Conservation (phyloP, 2,329 filamentous ascomycete species). For the Venturiaceae sp. region DNA sequence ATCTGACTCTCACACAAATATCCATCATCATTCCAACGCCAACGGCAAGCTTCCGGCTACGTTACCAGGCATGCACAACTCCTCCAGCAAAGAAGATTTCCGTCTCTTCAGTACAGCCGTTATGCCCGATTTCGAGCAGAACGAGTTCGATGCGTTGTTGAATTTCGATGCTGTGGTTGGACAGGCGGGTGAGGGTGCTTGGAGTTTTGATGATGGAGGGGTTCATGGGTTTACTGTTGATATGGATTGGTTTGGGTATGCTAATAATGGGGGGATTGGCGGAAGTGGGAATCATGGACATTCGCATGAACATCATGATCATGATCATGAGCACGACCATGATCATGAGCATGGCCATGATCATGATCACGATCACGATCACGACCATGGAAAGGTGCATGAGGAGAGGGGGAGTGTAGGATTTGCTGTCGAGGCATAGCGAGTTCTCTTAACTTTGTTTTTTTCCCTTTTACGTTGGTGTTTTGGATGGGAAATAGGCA, state of each 20-base stretch:
- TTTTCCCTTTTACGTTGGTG: not conserved
- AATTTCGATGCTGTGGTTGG: constrained; percentile 25
- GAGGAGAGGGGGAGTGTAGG: not conserved
- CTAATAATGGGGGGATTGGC: no score
- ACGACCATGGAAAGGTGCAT: not conserved
- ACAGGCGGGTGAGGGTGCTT: constrained; percentile 2
- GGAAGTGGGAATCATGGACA: not conserved
- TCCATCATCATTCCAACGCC: not conserved
- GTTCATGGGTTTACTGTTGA: constrained; percentile 16
- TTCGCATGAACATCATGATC: not conserved
- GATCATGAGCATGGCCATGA: not conserved
- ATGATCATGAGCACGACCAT: not conserved
- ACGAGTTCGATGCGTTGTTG: constrained; percentile 28
- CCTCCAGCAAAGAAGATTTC: not conserved
- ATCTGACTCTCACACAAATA: not conserved
- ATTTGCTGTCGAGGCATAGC: not conserved
- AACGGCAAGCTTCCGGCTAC: not conserved
- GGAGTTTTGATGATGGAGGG: constrained; percentile 19
- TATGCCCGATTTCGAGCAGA: constrained; percentile 27
- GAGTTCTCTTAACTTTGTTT: not conserved
- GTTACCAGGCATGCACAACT: not conserved
- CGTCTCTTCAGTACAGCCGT: constrained; percentile 10
- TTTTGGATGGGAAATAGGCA: not conserved
- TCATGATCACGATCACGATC: not conserved
- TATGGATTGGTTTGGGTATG: constrained; percentile 14